Conservation (phyloP, 2,329 filamentous ascomycete genomes). For the Pseudophaeomoniella oleicola region DNA sequence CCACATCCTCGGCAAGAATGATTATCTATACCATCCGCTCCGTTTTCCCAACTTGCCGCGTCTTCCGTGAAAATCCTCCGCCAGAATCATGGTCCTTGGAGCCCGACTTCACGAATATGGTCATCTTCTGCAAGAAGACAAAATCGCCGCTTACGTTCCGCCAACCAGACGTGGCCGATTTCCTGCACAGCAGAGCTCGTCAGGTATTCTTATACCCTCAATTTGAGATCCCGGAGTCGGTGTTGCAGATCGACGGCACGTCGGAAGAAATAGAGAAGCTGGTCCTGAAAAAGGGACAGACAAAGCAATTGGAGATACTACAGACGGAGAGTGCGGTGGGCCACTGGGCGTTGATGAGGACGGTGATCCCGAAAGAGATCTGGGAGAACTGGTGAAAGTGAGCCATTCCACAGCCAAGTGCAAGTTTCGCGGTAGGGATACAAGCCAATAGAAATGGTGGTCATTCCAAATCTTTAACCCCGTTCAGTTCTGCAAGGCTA, state of each 20-base stretch:
- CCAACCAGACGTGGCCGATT: constrained; percentile 47
- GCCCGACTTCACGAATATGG: constrained; percentile 83
- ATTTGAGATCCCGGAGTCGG: constrained; percentile 45
- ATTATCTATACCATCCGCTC: constrained; percentile 68
- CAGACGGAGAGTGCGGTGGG: background rate
- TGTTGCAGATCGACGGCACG: constrained; percentile 14
- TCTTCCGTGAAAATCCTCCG: constrained; percentile 65
- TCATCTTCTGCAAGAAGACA: constrained; percentile 74
- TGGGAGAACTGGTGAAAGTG: background rate
- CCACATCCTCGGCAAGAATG: constrained; percentile 58
- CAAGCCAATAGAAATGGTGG: too few species aligned
- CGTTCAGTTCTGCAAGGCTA: too few species aligned
- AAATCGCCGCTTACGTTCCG: constrained; percentile 48
- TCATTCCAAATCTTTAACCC: too few species aligned
- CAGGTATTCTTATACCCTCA: constrained; percentile 56
- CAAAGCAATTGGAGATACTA: background rate
- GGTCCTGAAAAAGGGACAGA: constrained; percentile 5
- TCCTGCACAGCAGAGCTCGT: constrained; percentile 56
- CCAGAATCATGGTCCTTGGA: constrained; percentile 30
- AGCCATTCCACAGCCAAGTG: too few species aligned
- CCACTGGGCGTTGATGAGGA: background rate
- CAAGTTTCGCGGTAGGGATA: too few species aligned
- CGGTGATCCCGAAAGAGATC: background rate
- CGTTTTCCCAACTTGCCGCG: constrained; percentile 78
- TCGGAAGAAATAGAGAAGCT: constrained; percentile 23